phyloP scores from a whole-genome alignment of 2,329 filamentous ascomycete genomes.

The Colletotrichum sojae region DNA sequence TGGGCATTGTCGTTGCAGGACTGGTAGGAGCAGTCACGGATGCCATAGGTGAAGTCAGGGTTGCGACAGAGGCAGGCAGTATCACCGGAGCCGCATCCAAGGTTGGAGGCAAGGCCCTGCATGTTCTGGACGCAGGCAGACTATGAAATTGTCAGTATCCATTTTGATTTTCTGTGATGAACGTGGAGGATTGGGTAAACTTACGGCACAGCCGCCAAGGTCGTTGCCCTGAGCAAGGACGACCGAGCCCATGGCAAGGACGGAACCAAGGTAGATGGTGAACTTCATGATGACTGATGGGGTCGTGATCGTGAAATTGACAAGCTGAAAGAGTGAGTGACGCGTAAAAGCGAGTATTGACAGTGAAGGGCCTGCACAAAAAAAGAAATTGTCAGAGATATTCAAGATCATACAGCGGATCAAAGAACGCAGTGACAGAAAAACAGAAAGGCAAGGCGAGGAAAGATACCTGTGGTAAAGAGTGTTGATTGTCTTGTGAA shows the following conservation, averaged over 20 bases:
- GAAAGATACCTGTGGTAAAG: conserved; percentile 18
- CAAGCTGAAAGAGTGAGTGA: conserved; percentile 16
- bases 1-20: conserved; percentile 53
- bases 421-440: too few species aligned
- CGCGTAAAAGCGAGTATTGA: conserved; percentile 1
- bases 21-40: conserved; percentile 65
- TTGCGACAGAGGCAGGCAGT: conserved; percentile 63
- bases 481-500: conserved; percentile 7
- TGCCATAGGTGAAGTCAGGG: conserved; percentile 62
- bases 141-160: conserved; percentile 17
- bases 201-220: conserved; percentile 69
- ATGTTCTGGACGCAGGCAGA: conserved; percentile 52
- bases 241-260: conserved; percentile 56
- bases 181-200: conserved; percentile 45
- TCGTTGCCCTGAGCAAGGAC: conserved; percentile 48
- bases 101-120: conserved; percentile 56
- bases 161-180: background rate
- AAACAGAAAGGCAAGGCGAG: background rate
- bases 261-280: conserved; percentile 41
- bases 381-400: background rate
- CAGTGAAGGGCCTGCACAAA: conserved; percentile 13
- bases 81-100: conserved; percentile 61
- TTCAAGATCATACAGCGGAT: background rate
- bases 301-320: conserved; percentile 12
- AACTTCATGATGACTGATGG: conserved; percentile 36